These are phyloP conservation scores for Arachnomyces sp. DNA, from an alignment of 2,329 filamentous ascomycete genomes.

Conservation along the genomic window DNA sequence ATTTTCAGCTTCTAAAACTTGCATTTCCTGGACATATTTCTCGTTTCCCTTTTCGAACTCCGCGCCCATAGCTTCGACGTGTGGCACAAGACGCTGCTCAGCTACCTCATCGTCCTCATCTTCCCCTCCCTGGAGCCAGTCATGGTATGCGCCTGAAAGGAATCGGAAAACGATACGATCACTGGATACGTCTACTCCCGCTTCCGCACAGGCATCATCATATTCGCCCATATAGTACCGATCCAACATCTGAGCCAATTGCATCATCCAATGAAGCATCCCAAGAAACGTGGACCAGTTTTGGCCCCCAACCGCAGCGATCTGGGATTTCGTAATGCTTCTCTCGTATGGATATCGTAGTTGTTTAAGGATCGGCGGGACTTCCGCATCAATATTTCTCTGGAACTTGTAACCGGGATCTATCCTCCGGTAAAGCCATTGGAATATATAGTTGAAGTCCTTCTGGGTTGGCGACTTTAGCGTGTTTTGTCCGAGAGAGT, in stretches of 20 bases:
- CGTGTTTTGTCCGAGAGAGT: slow-evolving; percentile 80
- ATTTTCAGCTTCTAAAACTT: slow-evolving; percentile 79
- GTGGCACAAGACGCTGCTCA: slow-evolving; percentile 68
- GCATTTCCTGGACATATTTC: slow-evolving; percentile 74
- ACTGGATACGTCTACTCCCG: slow-evolving; percentile 75
- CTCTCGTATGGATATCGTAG: slow-evolving; percentile 91
- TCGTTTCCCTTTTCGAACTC: slow-evolving; percentile 81
- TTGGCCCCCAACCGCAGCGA: slow-evolving; percentile 87
- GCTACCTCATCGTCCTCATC: slow-evolving; percentile 80
- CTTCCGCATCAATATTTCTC: slow-evolving; percentile 91
- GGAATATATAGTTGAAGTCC: slow-evolving; percentile 96
- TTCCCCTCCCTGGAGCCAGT: slow-evolving; percentile 89
- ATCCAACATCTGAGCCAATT: slow-evolving; percentile 88
- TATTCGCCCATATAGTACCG: slow-evolving; percentile 70
- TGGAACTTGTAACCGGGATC: slow-evolving; percentile 89
- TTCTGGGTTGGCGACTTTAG: slow-evolving; percentile 94
- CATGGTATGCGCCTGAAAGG: slow-evolving; percentile 77
- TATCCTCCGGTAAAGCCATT: slow-evolving; percentile 94
- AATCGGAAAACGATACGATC: slow-evolving; percentile 95
- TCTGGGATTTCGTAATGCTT: slow-evolving; percentile 92
- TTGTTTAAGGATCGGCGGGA: slow-evolving; percentile 85
- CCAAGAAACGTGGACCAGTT: slow-evolving; percentile 96
- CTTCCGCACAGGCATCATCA: slow-evolving; percentile 81
- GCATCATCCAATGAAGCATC: slow-evolving; percentile 98
- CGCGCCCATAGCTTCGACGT: slow-evolving; percentile 76